A percentile compares a stretch with the other conserved stretches of the same genome.
Conservation (phyloP, 768 basidiomycete species). For the Tricholoma hemisulphureum region DNA sequence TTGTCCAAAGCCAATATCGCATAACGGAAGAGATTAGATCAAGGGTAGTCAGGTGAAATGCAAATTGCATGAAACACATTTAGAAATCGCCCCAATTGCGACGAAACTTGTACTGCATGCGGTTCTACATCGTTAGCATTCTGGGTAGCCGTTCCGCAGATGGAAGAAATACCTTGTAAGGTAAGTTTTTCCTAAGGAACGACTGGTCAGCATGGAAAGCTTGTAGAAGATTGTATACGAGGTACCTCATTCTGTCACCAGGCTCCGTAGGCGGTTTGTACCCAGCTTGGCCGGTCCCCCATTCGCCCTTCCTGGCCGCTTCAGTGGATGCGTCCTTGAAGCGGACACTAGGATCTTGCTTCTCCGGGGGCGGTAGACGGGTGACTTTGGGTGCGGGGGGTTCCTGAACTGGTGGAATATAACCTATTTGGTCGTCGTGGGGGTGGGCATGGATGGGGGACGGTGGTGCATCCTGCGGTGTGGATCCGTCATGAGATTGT, state of each 20-base stretch:
- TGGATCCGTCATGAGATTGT: slow-evolving; percentile 7
- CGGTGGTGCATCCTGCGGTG: slow-evolving; percentile 5
- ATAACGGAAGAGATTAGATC: slow-evolving; percentile 22
- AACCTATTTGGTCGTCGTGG: slow-evolving; percentile 34
- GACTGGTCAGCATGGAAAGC: slow-evolving; percentile 1
- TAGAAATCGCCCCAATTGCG: slow-evolving; percentile 87
- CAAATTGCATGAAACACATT: slow-evolving; percentile 13
- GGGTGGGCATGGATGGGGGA: slow-evolving; percentile 26
- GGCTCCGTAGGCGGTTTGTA: slow-evolving; percentile 73
- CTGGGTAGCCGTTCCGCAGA: slow-evolving; percentile 16
- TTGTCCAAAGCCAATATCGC: background rate
- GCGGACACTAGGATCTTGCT: slow-evolving; percentile 63
- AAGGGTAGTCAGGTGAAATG: slow-evolving; percentile 11
- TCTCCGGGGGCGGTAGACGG: slow-evolving; percentile 61
- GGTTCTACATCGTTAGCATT: slow-evolving; percentile 52
- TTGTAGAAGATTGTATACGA: slow-evolving; percentile 1
- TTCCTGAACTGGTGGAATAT: slow-evolving; percentile 22
- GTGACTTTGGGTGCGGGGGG: slow-evolving; percentile 48
- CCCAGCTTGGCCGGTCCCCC: slow-evolving; percentile 70
- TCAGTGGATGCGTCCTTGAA: slow-evolving; percentile 57
- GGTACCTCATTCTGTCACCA: slow-evolving; percentile 72
- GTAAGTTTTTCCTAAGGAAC: slow-evolving; percentile 63
- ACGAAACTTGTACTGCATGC: slow-evolving; percentile 87
- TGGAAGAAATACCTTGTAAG: slow-evolving; percentile 72
- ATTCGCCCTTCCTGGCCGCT: slow-evolving; percentile 55